Conservation (phyloP, 75 land plant species). For the Picea sitchensis region DNA sequence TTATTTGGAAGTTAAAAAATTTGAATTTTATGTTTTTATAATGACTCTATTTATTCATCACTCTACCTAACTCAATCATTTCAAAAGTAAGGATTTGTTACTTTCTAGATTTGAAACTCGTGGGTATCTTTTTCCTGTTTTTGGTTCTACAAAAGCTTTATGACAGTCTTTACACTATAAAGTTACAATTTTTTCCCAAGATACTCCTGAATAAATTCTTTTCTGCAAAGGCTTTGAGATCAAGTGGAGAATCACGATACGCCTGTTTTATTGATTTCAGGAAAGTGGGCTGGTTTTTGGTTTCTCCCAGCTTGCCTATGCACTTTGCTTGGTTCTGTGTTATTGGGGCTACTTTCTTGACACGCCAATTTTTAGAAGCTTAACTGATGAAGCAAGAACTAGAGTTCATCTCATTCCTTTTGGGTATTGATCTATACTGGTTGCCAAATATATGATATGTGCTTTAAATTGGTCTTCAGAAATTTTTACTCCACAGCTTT, state of each 20-base stretch:
- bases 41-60: not conserved
- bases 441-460: not conserved
- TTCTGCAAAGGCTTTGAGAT: not conserved
- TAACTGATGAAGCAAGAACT: not conserved
- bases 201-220: not conserved
- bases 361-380: constrained; percentile 20
- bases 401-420: constrained; percentile 42
- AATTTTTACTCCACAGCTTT: not conserved
- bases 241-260: not conserved
- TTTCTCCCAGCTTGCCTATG: constrained; percentile 81
- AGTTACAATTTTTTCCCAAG: not conserved
- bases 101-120: not conserved
- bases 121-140: constrained; percentile 4
- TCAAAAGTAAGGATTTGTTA: not conserved
- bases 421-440: constrained; percentile 32
- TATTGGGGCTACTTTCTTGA: constrained; percentile 93
- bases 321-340: constrained; percentile 68
- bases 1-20: not conserved
- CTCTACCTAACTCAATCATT: not conserved
- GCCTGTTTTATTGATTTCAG: constrained; percentile 35
- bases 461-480: not conserved
- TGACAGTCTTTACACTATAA: not conserved
- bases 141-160: not conserved
- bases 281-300: constrained; percentile 81
- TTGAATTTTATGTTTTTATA: not conserved